Conservation (phyloP, 108 stramenopile species). For the Cyclotella kingstonii region DNA sequence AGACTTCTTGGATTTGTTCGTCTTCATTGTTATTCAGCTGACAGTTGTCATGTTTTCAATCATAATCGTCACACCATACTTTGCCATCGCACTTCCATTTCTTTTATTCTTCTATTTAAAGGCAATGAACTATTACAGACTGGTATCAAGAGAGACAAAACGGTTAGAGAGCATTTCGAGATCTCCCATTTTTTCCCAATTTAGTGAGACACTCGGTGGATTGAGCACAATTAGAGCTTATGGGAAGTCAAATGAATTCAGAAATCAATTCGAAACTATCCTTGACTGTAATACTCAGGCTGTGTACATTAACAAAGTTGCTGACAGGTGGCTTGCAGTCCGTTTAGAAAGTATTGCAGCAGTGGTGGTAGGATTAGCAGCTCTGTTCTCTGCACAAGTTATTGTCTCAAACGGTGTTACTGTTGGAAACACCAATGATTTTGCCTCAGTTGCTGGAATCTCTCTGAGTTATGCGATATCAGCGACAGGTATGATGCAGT, state of each 20-base stretch:
- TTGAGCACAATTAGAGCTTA: constrained; percentile 89
- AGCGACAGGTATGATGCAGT: constrained; percentile 82
- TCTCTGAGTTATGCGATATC: constrained; percentile 83
- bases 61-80: constrained; percentile 43
- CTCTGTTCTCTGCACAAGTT: constrained; percentile 63
- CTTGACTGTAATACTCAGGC: constrained; percentile 68
- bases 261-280: constrained; percentile 51
- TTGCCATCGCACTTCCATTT: constrained; percentile 52
- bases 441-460: constrained; percentile 75
- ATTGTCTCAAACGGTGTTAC: constrained; percentile 46
- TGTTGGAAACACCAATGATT: constrained; percentile 31
- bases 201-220: constrained; percentile 92
- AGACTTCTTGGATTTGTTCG: constrained; percentile 36
- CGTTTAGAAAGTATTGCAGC: constrained; percentile 75
- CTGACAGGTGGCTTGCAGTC: constrained; percentile 76
- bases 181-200: constrained; percentile 92
- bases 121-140: constrained; percentile 75
- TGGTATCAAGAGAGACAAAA: constrained; percentile 73
- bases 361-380: constrained; percentile 56
- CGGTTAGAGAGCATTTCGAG: constrained; percentile 85
- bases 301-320: constrained; percentile 59
- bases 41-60: constrained; percentile 37
- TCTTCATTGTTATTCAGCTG: constrained; percentile 42
- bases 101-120: constrained; percentile 56
- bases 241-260: constrained; percentile 53